Base-by-base conservation (phyloP, 176 grass and related monocot genomes). In the Juncus inflexus region DNA sequence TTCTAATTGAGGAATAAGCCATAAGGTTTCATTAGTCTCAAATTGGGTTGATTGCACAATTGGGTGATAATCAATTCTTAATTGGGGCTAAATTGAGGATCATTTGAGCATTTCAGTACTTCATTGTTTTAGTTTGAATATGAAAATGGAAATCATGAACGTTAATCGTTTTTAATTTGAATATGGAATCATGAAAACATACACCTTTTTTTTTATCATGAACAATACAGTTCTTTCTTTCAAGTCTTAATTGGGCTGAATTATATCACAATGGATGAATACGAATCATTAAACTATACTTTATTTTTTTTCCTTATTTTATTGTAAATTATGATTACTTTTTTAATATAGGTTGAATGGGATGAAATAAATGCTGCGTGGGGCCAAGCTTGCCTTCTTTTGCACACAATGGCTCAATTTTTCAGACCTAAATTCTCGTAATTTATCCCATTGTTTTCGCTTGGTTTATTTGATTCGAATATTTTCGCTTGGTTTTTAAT, bases 311-410 rank as follows among this genome's bases (percentile, higher is more conserved):
- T 28, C 19, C 19, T 61, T 65, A 40, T 13, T 70, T 10, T 66
- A 40, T 13, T 28, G 19, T 28, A 28, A 28, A 28, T 28, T 28
- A 28, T 28, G 19, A 28, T 28, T 28, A 28, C 19, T 36, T 35
- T 38, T 28, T 28, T 28, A 28, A 47, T 47, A 47, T 73, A 91
- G 95, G 95, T 99, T 78, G 95, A 99, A 16, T 97, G 94, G 88
- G 94, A 97, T 77, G 94, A 97, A 76, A 79, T 97, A 91, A 97
- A 97, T 89, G 94, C 88, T 79, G 88, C 94, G 50, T 92, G 94
- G 94, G 94, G 94, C 9, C 94, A 97, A 75, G 87, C 94, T 60
- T 90, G 87, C 62, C 88, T 97, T 81, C 80, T 99, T 42, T 81
- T 99, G 72, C 85, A 99, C 65, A 99, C 85, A 4, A 99, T 99